Percentiles rank a stretch among this genome's conserved stretches.
These are phyloP conservation scores for Boletus rubropictus DNA, from an alignment of 768 basidiomycete species.

Conservation along the genomic window DNA sequence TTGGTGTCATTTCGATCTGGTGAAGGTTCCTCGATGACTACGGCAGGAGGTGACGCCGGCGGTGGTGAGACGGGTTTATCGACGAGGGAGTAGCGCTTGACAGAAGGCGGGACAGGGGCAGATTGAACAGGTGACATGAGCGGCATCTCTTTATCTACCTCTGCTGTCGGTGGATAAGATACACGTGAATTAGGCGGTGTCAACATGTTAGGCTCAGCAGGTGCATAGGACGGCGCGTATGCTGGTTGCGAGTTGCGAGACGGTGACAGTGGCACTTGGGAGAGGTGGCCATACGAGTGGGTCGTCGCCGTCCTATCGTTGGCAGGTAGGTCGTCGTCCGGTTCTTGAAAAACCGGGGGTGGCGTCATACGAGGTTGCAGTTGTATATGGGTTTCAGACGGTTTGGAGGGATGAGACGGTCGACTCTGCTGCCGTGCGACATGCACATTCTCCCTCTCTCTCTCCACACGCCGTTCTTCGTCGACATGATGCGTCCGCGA, in stretches of 20 bases:
- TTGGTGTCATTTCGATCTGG: constrained; percentile 24
- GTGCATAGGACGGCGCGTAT: constrained; percentile 2
- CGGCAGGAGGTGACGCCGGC: constrained; percentile 41
- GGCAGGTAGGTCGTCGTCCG: constrained; percentile 27
- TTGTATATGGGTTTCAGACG: constrained; percentile 30
- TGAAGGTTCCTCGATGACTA: constrained; percentile 37
- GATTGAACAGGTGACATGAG: constrained; percentile 22
- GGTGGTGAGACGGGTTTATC: constrained; percentile 55
- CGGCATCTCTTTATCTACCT: constrained; percentile 24
- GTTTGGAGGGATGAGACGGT: constrained; percentile 36
- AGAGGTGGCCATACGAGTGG: constrained; percentile 10
- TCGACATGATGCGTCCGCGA: constrained; percentile 38
- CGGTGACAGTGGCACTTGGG: constrained; percentile 13
- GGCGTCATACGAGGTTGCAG: constrained; percentile 26
- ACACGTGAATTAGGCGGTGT: constrained; percentile 3
- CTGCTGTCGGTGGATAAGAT: constrained; percentile 18
- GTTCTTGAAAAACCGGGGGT: constrained; percentile 28
- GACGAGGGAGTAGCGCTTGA: constrained; percentile 75
- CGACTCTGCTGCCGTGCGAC: constrained; percentile 38
- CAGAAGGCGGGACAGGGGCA: constrained; percentile 49
- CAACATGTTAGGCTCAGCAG: constrained; percentile 9
- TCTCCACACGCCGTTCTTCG: constrained; percentile 35
- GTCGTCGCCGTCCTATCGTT: constrained; percentile 3
- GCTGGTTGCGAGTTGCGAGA: constrained; percentile 12
- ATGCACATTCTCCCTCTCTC: constrained; percentile 34